phyloP scores from a whole-genome alignment of 176 grass and related monocot genomes.

The Oryza glumipatula region DNA sequence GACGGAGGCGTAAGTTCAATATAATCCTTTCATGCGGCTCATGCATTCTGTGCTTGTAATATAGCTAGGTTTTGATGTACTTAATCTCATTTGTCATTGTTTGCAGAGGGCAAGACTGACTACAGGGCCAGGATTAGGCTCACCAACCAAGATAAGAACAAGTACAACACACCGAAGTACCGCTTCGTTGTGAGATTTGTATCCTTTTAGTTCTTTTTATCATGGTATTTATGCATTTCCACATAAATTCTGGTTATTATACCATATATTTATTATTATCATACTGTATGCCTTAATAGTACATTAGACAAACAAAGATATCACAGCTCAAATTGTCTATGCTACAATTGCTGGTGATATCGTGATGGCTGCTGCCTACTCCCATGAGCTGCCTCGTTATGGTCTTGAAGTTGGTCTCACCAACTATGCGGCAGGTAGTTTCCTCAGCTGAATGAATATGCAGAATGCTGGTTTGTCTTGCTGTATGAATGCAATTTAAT shows the following conservation, averaged over 20 bases:
- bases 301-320: conserved; percentile 75
- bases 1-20: conserved; percentile 62
- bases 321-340: conserved; percentile 65
- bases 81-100: background rate
- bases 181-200: conserved; percentile 84
- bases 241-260: background rate
- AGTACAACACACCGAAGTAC: conserved; percentile 79
- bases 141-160: conserved; percentile 86
- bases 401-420: conserved; percentile 84
- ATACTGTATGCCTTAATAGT: conserved; percentile 21
- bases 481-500: background rate
- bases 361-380: conserved; percentile 76
- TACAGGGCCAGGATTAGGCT: conserved; percentile 73
- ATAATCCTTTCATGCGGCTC: background rate
- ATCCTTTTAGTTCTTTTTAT: conserved; percentile 19
- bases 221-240: background rate
- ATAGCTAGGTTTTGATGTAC: background rate
- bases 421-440: conserved; percentile 81
- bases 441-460: background rate
- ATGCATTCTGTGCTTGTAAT: background rate
- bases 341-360: conserved; percentile 72
- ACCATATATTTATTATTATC: background rate
- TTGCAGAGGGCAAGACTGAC: conserved; percentile 74
- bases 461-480: background rate
- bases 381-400: conserved; percentile 73